phyloP scores from a whole-genome alignment of 1,284 basidiomycete genomes.

The Peniophora sp. region DNA sequence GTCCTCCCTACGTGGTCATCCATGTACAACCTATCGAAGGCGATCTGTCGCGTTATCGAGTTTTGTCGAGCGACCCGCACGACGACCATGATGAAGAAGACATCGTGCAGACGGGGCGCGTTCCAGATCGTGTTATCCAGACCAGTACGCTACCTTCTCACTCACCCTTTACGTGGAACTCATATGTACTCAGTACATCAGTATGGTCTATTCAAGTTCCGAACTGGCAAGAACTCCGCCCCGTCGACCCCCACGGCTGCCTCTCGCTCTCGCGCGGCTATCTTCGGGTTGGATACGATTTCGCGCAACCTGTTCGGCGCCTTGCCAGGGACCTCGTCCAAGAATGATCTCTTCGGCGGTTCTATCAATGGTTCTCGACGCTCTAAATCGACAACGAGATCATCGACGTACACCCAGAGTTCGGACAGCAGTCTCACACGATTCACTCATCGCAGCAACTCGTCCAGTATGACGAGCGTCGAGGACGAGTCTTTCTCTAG shows the following conservation, averaged over 20 bases:
- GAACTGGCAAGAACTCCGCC: conserved; percentile 63
- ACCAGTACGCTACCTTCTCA: conserved; percentile 53
- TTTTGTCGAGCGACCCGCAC: conserved; percentile 62
- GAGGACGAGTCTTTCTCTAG: conserved; percentile 50
- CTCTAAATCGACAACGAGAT: conserved; percentile 60
- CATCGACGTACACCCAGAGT: conserved; percentile 59
- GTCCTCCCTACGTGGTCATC: conserved; percentile 67
- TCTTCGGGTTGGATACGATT: conserved; percentile 79
- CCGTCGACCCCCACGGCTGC: conserved; percentile 74
- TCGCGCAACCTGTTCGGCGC: conserved; percentile 70
- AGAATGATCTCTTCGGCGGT: conserved; percentile 64
- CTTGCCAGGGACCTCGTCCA: conserved; percentile 44
- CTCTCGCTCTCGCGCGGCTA: conserved; percentile 65
- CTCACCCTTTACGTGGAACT: conserved; percentile 3
- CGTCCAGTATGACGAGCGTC: conserved; percentile 47
- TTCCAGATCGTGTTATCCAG: conserved; percentile 65
- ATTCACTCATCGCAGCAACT: conserved; percentile 60
- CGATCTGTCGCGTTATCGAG: conserved; percentile 69
- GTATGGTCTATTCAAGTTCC: conserved; percentile 80
- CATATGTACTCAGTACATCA: conserved; percentile 57
- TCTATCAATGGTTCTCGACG: conserved; percentile 58
- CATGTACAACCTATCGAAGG: conserved; percentile 76
- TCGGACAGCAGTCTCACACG: conserved; percentile 56
- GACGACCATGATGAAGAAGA: conserved; percentile 67
- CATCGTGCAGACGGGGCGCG: conserved; percentile 71